A percentile compares a stretch with the other conserved stretches of the same genome.
Evolutionary conservation across 164 flowering plant genomes (phyloP).

Genomic region (Vitis rupestris): DNA sequence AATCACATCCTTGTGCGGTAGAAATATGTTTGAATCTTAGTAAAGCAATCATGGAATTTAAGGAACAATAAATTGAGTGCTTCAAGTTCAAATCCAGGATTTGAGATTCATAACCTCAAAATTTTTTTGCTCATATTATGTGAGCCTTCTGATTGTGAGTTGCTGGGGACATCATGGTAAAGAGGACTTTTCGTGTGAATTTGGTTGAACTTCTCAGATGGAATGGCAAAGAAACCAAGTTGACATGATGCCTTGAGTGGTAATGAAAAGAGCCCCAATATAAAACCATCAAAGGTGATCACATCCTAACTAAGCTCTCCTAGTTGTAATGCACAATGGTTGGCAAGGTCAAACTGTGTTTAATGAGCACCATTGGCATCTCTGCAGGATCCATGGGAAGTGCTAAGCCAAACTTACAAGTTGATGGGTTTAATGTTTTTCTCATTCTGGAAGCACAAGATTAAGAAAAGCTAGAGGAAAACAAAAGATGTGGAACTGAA

Average conservation of each 20-base stretch:
- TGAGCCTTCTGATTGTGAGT: neutral
- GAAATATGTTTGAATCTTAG: conserved; percentile 26
- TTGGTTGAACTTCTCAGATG: neutral
- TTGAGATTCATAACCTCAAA: neutral
- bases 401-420: too few species aligned
- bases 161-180: neutral
- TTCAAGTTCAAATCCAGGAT: neutral
- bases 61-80: neutral
- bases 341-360: neutral
- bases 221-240: neutral
- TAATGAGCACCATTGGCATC: neutral
- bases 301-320: neutral
- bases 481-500: too few species aligned
- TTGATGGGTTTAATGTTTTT: too few species aligned
- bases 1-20: conserved; percentile 19
- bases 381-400: too few species aligned
- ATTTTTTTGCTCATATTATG: neutral
- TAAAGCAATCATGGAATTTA: conserved; percentile 8
- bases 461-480: too few species aligned
- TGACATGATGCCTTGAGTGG: neutral
- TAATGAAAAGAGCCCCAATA: neutral
- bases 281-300: neutral
- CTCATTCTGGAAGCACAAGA: too few species aligned
- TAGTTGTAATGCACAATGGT: neutral
- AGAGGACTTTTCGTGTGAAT: neutral